These are phyloP conservation scores for Penicillium rolfsii DNA, from an alignment of 2,329 filamentous ascomycete species.

Conservation along the genomic window DNA sequence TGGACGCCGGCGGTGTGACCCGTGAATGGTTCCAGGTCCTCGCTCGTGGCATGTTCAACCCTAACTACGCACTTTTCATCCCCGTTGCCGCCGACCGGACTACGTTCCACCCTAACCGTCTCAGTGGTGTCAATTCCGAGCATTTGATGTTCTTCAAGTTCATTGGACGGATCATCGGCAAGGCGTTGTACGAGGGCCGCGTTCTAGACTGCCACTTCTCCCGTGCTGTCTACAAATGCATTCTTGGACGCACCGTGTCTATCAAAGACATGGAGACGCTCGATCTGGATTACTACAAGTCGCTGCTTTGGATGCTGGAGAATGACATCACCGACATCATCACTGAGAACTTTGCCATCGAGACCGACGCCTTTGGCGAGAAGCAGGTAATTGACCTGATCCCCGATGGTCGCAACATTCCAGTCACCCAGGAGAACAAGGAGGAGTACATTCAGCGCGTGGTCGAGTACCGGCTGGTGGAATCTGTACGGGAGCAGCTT, in stretches of 20 bases:
- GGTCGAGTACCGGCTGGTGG: conserved; percentile 89
- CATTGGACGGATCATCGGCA: conserved; percentile 96
- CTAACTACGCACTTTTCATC: conserved; percentile 94
- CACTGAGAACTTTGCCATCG: conserved; percentile 91
- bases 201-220: conserved; percentile 99
- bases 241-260: conserved; percentile 90
- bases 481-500: conserved; percentile 91
- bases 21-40: conserved; percentile 99
- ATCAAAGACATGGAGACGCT: conserved; percentile 99
- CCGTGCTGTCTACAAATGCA: conserved; percentile 96
- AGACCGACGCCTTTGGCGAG: conserved; percentile 91
- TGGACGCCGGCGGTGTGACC: conserved; percentile 95
- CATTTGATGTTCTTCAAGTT: conserved; percentile 99
- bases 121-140: conserved; percentile 91
- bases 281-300: conserved; percentile 98
- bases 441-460: conserved; percentile 94
- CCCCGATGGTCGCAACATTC: conserved; percentile 83
- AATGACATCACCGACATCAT: conserved; percentile 99
- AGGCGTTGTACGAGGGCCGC: conserved; percentile 93
- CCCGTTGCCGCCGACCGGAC: conserved; percentile 96
- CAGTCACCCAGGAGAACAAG: conserved; percentile 97
- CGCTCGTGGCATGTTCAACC: conserved; percentile 97
- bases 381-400: conserved; percentile 85
- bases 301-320: conserved; percentile 95
- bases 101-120: conserved; percentile 96